phyloP scores from a whole-genome alignment of 2,329 filamentous ascomycete genomes.

The Elsinoe necatrix region DNA sequence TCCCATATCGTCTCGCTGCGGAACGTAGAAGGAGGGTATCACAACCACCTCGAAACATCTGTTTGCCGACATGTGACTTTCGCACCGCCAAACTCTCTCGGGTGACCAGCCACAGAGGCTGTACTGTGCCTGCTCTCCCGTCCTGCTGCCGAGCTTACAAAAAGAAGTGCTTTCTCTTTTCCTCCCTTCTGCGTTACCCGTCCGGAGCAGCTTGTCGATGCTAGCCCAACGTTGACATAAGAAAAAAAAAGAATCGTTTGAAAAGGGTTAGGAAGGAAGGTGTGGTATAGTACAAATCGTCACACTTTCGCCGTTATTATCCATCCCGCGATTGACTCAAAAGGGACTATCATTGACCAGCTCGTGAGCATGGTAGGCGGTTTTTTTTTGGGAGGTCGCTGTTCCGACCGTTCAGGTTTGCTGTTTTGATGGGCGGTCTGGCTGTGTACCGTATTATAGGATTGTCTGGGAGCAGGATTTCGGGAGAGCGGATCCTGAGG shows the following conservation, averaged over 20 bases:
- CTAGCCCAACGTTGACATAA: not conserved
- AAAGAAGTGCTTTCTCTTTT: not conserved
- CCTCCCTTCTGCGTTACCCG: not conserved
- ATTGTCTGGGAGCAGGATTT: not conserved
- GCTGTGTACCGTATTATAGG: conserved; percentile 4
- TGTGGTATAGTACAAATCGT: conserved; percentile 11
- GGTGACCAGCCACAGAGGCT: not conserved
- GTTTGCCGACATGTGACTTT: not conserved
- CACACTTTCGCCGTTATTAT: conserved; percentile 8
- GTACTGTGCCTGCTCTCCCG: not conserved
- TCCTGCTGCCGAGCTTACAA: not conserved
- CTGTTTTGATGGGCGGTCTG: conserved; percentile 3
- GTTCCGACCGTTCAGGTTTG: not conserved
- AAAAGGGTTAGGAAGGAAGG: not conserved
- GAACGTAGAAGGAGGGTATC: not conserved
- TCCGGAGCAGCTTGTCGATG: not conserved
- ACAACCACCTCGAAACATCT: not conserved
- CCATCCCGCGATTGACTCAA: not conserved
- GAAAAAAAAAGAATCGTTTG: not conserved
- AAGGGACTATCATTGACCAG: not conserved
- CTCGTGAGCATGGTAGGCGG: not conserved
- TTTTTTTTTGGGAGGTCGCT: conserved; percentile 2
- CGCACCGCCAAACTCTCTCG: not conserved
- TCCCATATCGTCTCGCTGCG: not conserved
- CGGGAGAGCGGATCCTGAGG: not conserved